Evolutionary conservation across 78 protist genomes (phyloP), one percentile per base, ranked within the genome.

Genomic region (Andalucia godoyi): DNA sequence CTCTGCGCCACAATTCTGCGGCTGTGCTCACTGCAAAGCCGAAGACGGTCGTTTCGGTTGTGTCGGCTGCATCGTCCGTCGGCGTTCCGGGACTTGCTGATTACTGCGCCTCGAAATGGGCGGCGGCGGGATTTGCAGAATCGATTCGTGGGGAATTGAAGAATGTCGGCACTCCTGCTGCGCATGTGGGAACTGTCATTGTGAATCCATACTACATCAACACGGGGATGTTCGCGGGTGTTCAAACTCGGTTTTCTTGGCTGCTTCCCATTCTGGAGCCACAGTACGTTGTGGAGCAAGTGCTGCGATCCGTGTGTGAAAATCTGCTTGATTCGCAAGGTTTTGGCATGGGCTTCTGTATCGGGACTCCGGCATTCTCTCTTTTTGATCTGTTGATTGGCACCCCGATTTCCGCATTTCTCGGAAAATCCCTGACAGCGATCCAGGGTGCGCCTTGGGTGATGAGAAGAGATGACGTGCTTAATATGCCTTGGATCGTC

Each of bases 191-290:
- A 6, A 34, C 66, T 1, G 32, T 65, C 32, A 32, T 54, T 43
- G 46, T 76, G 25, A 55, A 65, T 60, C 81, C 81, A 2, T 62
- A 2, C 55, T 55, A 6, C 57, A 74, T 74, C 42, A 57, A 68
- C 70, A 76, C 81, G 13, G 74, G 74, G 10, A 69, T 69, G 74
- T 69, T 69, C 64, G 74, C 17, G 10, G 74, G 74, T 18, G 12
- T 13, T 13, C 60, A 58, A 21, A 23, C 70, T 13, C 13, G 18
- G 10, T 21, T 17, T 15, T 23, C 42, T 55, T 12, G 13, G 13
- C 25, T 69, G 51, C 36, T 69, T n/a, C 74, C 74, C 50, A 69
- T 61, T 17, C 74, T 69, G 25, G 69, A 69, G 10, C 40, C 18
- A 34, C 32, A 69, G 34, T 60, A 69, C 45, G 74, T 65, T 15